Base-by-base conservation (phyloP, 1,284 basidiomycete species). In the Hemileia vastatrix region DNA sequence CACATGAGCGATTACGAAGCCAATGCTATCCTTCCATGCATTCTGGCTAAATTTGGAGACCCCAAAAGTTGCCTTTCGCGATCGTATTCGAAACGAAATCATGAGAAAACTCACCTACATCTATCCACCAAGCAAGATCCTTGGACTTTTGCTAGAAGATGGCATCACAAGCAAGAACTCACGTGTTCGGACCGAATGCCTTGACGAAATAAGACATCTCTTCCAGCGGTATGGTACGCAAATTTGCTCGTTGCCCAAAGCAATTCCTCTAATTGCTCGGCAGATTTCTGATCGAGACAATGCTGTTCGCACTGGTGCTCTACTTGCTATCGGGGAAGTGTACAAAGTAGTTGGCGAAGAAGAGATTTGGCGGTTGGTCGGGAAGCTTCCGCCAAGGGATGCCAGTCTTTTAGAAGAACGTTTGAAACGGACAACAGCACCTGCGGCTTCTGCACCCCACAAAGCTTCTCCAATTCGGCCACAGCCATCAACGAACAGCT, bases 261-360 rank as follows among this genome's bases (percentile, higher is more conserved):
- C 88, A 1, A 85, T 93, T 71, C 86, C 88, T 0, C 72, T 81
- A 23, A 81, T 94, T 55, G 91, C 87, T 5, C 81, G 83, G 2
- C 84, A 86, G 80, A 86, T 95, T 66, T 84, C 86, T 24, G 91
- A 94, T 74, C 88, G 90, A 74, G 91, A 95, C 76, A 83, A 88
- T 0, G 79, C 81, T 60, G 90, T 92, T 32, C 83, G 91, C 11
- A 90, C 87, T 67, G 87, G 90, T 9, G 86, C 89, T 4, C 79
- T 95, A 21, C 80, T 82, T 40, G 80, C 83, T 40, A 77, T 95
- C 57, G 84, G 91, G 84, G n/a, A n/a, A n/a, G n/a, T n/a, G n/a
- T n/a, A n/a, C n/a, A n/a, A n/a, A n/a, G n/a, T n/a, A n/a, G n/a
- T 70, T 45, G 60, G 68, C 31, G 72, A 72, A 23, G 71, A 74